Evolutionary conservation across 306 rosid species (phyloP).

Genomic region (Trifolium pratense): DNA sequence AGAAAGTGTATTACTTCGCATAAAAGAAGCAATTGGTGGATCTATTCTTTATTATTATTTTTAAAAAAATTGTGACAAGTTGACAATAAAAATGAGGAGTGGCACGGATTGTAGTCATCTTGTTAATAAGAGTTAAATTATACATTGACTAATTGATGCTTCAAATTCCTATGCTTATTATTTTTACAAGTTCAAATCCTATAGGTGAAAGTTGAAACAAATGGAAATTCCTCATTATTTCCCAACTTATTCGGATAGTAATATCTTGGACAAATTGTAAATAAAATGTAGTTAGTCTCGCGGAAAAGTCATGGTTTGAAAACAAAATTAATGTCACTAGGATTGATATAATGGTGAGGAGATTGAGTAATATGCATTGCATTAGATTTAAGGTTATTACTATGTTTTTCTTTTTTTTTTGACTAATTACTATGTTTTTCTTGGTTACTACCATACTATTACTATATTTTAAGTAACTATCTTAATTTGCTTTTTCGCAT

Average conservation of each 20-base stretch:
- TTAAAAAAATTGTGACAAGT: constrained; percentile 6
- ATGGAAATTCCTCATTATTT: not conserved
- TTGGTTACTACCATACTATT: no score
- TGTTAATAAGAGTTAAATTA: not conserved
- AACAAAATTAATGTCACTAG: not conserved
- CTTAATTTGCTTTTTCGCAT: no score
- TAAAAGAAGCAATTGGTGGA: constrained; percentile 7
- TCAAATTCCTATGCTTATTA: not conserved
- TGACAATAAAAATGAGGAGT: not conserved
- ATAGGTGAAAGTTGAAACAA: not conserved
- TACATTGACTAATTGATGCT: not conserved
- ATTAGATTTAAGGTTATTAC: no score
- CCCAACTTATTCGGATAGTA: not conserved
- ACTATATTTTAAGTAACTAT: no score
- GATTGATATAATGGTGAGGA: not conserved
- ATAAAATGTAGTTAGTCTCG: not conserved
- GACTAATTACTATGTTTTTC: no score
- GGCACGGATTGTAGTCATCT: not conserved
- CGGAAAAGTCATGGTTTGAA: not conserved
- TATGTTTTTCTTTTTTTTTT: no score
- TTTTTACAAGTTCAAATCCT: not conserved
- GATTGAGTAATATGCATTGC: not conserved
- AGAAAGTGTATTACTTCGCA: constrained; percentile 19
- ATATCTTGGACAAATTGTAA: not conserved
- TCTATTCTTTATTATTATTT: no score